Conservation (phyloP, 2,329 filamentous ascomycete species). For the Botrytis galanthina region DNA sequence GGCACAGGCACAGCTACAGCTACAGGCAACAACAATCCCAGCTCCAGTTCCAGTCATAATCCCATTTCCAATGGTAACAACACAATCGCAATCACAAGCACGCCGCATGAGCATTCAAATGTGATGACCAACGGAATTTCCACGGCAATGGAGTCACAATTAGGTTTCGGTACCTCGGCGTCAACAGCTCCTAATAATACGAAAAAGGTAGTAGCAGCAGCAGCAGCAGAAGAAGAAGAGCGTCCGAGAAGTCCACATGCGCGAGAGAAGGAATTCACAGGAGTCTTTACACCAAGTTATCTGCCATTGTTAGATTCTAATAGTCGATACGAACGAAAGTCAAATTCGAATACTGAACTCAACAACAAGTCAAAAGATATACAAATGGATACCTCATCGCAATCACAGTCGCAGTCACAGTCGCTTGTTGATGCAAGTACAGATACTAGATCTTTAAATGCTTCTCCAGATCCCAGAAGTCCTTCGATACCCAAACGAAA, state of each 20-base stretch:
- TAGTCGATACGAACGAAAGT: constrained; percentile 27
- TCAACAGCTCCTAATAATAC: background rate
- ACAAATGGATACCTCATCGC: constrained; percentile 26
- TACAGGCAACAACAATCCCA: background rate
- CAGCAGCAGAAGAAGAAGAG: constrained; percentile 35
- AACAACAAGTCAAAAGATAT: constrained; percentile 25
- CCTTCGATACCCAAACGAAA: constrained; percentile 33
- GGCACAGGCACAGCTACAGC: background rate
- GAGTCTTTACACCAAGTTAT: constrained; percentile 61
- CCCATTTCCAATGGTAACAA: background rate
- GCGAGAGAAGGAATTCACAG: constrained; percentile 58
- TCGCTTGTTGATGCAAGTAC: constrained; percentile 28
- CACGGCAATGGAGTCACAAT: constrained; percentile 11
- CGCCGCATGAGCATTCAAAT: background rate
- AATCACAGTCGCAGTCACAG: constrained; percentile 19
- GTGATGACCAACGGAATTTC: constrained; percentile 15
- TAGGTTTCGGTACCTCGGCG: background rate
- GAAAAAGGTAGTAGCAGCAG: background rate
- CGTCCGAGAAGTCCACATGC: constrained; percentile 49
- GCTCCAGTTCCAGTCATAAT: background rate
- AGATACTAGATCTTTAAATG: constrained; percentile 28
- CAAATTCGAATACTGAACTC: constrained; percentile 8
- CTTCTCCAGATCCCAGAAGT: constrained; percentile 29
- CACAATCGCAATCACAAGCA: background rate
- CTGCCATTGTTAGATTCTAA: constrained; percentile 57